phyloP scores from a whole-genome alignment of 345 rosid genomes.

The Limnanthes douglasii region DNA sequence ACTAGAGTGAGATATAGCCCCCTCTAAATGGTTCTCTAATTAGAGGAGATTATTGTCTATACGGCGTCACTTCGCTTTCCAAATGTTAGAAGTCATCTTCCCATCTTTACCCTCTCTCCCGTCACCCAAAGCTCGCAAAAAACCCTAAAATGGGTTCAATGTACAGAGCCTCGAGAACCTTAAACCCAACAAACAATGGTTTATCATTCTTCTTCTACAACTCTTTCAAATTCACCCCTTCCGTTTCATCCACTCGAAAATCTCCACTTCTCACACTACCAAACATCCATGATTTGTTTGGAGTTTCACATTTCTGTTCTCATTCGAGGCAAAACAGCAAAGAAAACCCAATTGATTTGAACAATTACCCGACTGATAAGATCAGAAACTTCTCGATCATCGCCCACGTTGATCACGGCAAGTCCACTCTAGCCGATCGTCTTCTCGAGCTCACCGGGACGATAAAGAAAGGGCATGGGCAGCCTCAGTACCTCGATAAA shows the following conservation, averaged over 20 bases:
- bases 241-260: constrained; percentile 1
- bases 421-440: constrained; percentile 90
- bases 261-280: not conserved
- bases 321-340: constrained; percentile 32
- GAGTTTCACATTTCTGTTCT: constrained; percentile 38
- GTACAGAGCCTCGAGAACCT: constrained; percentile 36
- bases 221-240: constrained; percentile 4
- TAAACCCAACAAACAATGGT: constrained; percentile 18
- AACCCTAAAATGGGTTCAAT: constrained; percentile 46
- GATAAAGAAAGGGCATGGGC: constrained; percentile 83
- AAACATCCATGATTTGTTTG: constrained; percentile 7
- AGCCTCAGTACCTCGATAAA: constrained; percentile 96
- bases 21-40: too few species aligned
- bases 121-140: constrained; percentile 14
- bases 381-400: constrained; percentile 91
- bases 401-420: constrained; percentile 93
- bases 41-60: too few species aligned
- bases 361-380: constrained; percentile 53
- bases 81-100: too few species aligned
- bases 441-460: constrained; percentile 98
- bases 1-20: too few species aligned
- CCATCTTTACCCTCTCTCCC: too few species aligned
- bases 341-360: constrained; percentile 40
- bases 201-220: constrained; percentile 1
- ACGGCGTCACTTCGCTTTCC: too few species aligned